Evolutionary conservation across 1,139 yeast genomes (phyloP).

Genomic region (Yamadazyma oceani): DNA sequence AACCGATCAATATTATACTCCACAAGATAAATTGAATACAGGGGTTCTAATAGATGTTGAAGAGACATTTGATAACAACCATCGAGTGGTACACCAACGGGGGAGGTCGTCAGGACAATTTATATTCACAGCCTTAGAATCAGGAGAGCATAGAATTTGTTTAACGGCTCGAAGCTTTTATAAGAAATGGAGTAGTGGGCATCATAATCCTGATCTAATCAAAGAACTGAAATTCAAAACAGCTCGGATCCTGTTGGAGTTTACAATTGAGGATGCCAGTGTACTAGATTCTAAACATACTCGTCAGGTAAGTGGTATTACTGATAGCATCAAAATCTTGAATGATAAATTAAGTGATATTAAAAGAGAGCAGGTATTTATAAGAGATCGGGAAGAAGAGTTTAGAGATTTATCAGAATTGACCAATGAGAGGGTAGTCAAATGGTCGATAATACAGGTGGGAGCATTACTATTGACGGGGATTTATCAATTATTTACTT

Average conservation of each 20-base stretch:
- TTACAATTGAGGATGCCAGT: slow-evolving; percentile 51
- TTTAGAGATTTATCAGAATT: slow-evolving; percentile 69
- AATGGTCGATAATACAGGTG: slow-evolving; percentile 66
- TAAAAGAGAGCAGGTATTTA: slow-evolving; percentile 62
- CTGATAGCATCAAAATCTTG: slow-evolving; percentile 52
- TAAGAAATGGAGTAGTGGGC: slow-evolving; percentile 20
- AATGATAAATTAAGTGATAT: slow-evolving; percentile 57
- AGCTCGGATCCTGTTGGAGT: slow-evolving; percentile 51
- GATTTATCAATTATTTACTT: slow-evolving; percentile 65
- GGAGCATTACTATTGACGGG: slow-evolving; percentile 57
- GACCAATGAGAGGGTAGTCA: slow-evolving; percentile 62
- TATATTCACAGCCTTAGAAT: slow-evolving; percentile 65
- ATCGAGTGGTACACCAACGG: slow-evolving; percentile 66
- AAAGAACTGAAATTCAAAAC: slow-evolving; percentile 52
- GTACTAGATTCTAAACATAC: slow-evolving; percentile 52
- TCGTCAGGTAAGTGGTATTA: slow-evolving; percentile 47
- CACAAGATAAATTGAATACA: slow-evolving; percentile 31
- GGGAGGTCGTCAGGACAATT: slow-evolving; percentile 61
- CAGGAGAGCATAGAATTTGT: slow-evolving; percentile 75
- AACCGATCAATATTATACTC: slow-evolving; percentile 43
- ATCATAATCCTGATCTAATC: slow-evolving; percentile 12
- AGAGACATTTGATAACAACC: slow-evolving; percentile 66
- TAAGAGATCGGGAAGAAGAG: slow-evolving; percentile 67
- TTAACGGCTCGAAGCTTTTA: slow-evolving; percentile 58
- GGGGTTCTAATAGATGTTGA: slow-evolving; percentile 48